Evolutionary conservation across 2,329 filamentous ascomycete genomes (phyloP).

Genomic region (Didymella pinodella): DNA sequence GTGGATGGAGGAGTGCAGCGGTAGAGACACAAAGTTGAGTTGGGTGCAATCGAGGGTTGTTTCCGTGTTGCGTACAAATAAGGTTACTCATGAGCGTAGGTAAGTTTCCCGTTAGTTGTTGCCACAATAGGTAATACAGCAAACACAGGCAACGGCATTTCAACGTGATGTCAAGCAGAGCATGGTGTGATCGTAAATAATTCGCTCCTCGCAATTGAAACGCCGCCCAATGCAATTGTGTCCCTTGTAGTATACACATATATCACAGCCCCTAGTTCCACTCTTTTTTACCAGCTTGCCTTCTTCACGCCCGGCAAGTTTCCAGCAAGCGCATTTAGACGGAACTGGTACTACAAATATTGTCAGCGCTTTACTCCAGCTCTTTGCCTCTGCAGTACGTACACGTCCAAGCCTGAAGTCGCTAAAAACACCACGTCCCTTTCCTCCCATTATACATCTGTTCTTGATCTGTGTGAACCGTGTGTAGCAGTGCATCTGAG

Average conservation of each 20-base stretch:
- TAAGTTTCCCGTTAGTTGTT: constrained; percentile 21
- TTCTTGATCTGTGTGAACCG: constrained; percentile 93
- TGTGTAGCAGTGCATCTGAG: constrained; percentile 96
- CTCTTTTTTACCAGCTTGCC: constrained; percentile 80
- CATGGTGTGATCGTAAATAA: not conserved
- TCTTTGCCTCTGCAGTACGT: constrained; percentile 49
- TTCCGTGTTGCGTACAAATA: not conserved
- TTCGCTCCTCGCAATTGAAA: constrained; percentile 23
- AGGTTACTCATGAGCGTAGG: not conserved
- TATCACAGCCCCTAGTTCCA: constrained; percentile 23
- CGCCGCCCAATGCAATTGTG: constrained; percentile 42
- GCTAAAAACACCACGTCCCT: constrained; percentile 85
- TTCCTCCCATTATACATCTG: constrained; percentile 90
- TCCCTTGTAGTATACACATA: constrained; percentile 37
- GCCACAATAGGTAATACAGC: constrained; percentile 27
- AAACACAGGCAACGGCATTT: constrained; percentile 24
- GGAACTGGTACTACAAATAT: constrained; percentile 81
- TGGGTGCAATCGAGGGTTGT: not conserved
- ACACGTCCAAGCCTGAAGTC: constrained; percentile 94
- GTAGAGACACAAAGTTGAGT: not conserved
- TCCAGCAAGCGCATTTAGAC: constrained; percentile 84
- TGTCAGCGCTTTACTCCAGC: constrained; percentile 22
- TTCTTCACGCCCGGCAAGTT: constrained; percentile 92
- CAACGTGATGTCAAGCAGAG: constrained; percentile 16
- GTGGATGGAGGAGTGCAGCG: not conserved